These are phyloP conservation scores for Pseudozyma pruni DNA, from an alignment of 1,284 basidiomycete genomes.

Conservation along the genomic window DNA sequence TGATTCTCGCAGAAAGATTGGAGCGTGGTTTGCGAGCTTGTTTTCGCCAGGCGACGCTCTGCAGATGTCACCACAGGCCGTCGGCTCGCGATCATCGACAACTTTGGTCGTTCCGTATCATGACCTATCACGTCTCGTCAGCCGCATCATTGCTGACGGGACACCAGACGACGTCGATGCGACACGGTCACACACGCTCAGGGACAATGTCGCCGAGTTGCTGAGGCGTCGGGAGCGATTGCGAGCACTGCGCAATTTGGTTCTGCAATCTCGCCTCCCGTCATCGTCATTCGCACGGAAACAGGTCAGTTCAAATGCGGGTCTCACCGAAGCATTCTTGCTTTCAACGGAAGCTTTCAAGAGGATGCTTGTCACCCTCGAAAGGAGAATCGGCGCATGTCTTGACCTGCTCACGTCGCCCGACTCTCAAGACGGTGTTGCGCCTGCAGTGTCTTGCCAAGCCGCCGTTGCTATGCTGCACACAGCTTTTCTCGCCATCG, in stretches of 20 bases:
- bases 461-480: slow-evolving; percentile 11
- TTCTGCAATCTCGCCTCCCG: not conserved
- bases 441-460: not conserved
- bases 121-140: slow-evolving; percentile 16
- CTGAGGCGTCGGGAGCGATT: slow-evolving; percentile 9
- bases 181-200: not conserved
- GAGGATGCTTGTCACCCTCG: slow-evolving; percentile 17
- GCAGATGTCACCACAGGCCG: not conserved
- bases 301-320: not conserved
- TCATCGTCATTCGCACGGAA: not conserved
- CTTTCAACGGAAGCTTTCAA: slow-evolving; percentile 14
- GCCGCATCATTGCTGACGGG: slow-evolving; percentile 14
- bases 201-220: slow-evolving; percentile 9
- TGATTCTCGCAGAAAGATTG: slow-evolving; percentile 33
- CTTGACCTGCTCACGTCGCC: slow-evolving; percentile 3
- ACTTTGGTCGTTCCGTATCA: slow-evolving; percentile 8
- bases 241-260: slow-evolving; percentile 18
- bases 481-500: slow-evolving; percentile 17
- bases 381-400: slow-evolving; percentile 23
- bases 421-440: not conserved
- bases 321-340: slow-evolving; percentile 1
- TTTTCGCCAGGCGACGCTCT: slow-evolving; percentile 18
- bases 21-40: slow-evolving; percentile 26
- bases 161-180: not conserved
- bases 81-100: not conserved